phyloP scores from a whole-genome alignment of 805 yeast species.

The Torulaspora microellipsoides region DNA sequence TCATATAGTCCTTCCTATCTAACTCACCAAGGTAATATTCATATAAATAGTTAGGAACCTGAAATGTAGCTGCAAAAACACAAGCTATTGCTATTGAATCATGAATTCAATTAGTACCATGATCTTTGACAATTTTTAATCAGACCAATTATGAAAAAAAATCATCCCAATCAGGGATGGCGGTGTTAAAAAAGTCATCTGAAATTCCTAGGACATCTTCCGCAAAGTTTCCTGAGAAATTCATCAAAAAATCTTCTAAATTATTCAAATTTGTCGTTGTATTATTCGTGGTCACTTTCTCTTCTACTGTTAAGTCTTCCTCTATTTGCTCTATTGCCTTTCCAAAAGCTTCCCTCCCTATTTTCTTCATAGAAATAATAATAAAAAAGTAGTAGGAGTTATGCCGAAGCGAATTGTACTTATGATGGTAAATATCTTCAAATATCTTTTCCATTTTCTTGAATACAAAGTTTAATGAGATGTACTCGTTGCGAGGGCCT shows the following conservation, averaged over 20 bases:
- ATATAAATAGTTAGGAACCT: no score
- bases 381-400: slow-evolving; percentile 4
- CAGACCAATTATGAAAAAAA: no score
- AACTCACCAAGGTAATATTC: no score
- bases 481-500: no score
- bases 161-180: neutral
- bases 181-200: neutral
- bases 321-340: neutral
- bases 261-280: neutral
- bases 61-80: no score
- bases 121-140: no score
- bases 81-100: no score
- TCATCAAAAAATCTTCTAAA: neutral
- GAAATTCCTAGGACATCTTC: neutral
- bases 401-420: neutral
- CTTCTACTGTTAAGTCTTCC: neutral
- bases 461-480: no score
- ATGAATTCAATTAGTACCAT: no score
- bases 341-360: slow-evolving; percentile 1
- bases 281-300: neutral
- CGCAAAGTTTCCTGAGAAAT: neutral
- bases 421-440: neutral
- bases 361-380: slow-evolving; percentile 3
- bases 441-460: no score
- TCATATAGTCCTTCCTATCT: no score